Base-by-base conservation (phyloP, 106 monocot genomes). In the Alisma plantagoaquatica region DNA sequence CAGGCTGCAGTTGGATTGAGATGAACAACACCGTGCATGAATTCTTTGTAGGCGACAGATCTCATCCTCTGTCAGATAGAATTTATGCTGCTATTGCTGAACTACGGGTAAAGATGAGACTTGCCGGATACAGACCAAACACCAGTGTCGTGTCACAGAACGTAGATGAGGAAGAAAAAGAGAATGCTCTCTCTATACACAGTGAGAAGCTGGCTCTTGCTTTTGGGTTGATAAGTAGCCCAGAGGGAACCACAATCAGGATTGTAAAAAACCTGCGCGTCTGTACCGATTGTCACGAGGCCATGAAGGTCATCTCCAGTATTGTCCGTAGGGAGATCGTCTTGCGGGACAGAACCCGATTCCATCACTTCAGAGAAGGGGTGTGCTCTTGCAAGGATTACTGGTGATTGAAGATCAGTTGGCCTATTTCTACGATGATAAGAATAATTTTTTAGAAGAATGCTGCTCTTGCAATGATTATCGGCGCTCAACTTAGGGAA, bases 1-100 rank as follows among this genome's bases (percentile, higher is more conserved):
- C 64, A 4, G 75, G 63, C 0, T 75, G 75, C 29, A 70, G 75
- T 54, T 75, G 75, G 75, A 75, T 75, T 35, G 75, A 75, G 53
- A 64, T 75, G 17, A 41, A 69, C 28, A 68, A 68, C 53, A 64
- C 33, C 2, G 75, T 75, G 0, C 59, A 64, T 24, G 75, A 75
- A 47, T 75, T 75, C 59, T 69, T 75, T 41, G 49, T 57, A 57
- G 75, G 75, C 3, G 75, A 69, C 23, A 27, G 46, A 28, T 64
- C 64, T 2, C 69, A 75, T 49, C 64, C 69, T 22, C 57, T 47
- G n/a, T 64, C 75, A 2, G 59, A 69, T 33, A 46, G 52, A 45
- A 69, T 75, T 19, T 53, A 56, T 21, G 10, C 24, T 6, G 31
- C 41, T 51, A 69, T 69, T 11, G 50, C 8, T 25, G 61, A 62